These are phyloP conservation scores for Anaeromyces robustus DNA, from an alignment of 192 early-diverging fungal genomes.

Conservation along the genomic window DNA sequence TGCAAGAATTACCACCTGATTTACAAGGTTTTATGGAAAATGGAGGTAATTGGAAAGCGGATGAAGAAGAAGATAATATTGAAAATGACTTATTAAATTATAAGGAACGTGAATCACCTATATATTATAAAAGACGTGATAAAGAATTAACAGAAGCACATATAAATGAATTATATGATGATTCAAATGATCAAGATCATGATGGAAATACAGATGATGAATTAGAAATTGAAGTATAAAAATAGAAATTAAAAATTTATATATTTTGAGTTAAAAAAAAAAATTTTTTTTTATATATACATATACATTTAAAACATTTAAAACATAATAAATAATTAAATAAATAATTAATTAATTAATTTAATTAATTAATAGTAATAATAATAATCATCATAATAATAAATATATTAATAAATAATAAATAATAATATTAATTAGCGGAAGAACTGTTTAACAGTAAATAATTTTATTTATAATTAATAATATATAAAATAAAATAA, in stretches of 20 bases:
- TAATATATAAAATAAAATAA: no score
- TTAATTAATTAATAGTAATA: no score
- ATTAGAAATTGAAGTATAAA: neutral
- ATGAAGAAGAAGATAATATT: neutral
- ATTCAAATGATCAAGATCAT: neutral
- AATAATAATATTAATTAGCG: no score
- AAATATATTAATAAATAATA: no score
- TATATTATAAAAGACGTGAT: neutral
- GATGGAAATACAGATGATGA: neutral
- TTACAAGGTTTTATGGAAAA: neutral
- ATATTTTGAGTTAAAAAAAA: no score
- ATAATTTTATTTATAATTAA: no score
- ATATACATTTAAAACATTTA: no score
- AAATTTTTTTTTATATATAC: no score
- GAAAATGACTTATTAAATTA: neutral
- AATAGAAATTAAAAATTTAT: neutral
- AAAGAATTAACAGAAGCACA: neutral
- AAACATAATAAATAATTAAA: no score
- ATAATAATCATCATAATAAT: no score
- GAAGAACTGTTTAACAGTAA: no score
- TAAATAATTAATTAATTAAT: no score
- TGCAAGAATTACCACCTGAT: constrained; percentile 56
- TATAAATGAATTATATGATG: neutral
- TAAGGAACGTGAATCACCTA: neutral
- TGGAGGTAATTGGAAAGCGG: neutral